Percentiles rank a stretch among this genome's conserved stretches.
Conservation (phyloP, 192 early-diverging fungal species). For the Entomortierella chlamydospora region DNA sequence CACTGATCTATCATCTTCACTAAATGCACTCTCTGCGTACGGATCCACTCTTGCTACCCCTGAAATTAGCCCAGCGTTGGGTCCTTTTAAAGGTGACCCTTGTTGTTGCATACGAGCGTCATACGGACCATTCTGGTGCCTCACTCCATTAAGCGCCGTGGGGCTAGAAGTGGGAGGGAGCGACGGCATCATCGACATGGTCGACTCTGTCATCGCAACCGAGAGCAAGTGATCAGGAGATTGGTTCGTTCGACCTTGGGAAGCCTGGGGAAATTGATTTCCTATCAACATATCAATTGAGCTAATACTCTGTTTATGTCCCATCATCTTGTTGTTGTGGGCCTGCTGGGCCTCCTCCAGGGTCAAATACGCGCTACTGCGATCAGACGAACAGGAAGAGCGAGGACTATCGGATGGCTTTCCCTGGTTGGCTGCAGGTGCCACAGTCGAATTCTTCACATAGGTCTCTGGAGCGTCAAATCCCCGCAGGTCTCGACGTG, state of each 20-base stretch:
- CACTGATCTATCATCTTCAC: slow-evolving; percentile 33
- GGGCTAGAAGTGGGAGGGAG: slow-evolving; percentile 15
- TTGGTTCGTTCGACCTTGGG: neutral
- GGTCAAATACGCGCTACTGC: slow-evolving; percentile 25
- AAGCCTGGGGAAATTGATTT: too few relatives aligned
- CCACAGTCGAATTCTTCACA: neutral
- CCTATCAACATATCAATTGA: slow-evolving; percentile 24
- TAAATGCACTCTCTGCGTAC: slow-evolving; percentile 45
- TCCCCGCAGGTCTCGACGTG: slow-evolving; percentile 40
- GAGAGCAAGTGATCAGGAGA: slow-evolving; percentile 14
- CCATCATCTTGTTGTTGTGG: slow-evolving; percentile 35
- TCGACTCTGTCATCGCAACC: slow-evolving; percentile 28
- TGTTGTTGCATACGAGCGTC: slow-evolving; percentile 1
- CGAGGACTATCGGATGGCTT: slow-evolving; percentile 1
- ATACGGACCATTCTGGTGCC: slow-evolving; percentile 1
- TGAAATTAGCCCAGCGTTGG: neutral
- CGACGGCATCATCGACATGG: slow-evolving; percentile 37
- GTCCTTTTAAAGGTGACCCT: slow-evolving; percentile 2
- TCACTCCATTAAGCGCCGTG: neutral
- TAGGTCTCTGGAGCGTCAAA: slow-evolving; percentile 17
- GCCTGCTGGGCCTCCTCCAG: slow-evolving; percentile 36
- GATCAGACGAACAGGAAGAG: slow-evolving; percentile 21
- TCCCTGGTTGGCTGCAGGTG: neutral
- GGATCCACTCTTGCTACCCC: slow-evolving; percentile 13
- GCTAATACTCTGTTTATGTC: slow-evolving; percentile 42